Base-by-base conservation (phyloP, 2,329 filamentous ascomycete genomes). In the Cladophialophora exuberans region DNA sequence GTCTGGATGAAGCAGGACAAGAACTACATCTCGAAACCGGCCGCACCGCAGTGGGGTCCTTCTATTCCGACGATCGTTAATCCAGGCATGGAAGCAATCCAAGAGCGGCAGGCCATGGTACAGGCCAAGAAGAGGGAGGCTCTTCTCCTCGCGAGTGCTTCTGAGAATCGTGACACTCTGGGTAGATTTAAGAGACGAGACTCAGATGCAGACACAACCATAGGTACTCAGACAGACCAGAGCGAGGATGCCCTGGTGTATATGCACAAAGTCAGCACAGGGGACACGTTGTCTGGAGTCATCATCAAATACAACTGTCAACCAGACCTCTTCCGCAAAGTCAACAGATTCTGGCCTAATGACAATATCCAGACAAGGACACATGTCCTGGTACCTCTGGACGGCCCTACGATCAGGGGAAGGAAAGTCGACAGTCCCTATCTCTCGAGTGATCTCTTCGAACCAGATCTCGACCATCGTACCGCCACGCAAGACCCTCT, bases 291-390 rank as follows among this genome's bases (percentile, higher is more conserved):
- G 64, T 91, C 92, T 1, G 93, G 94, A 2, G 85, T 99, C 46
- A 88, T 94, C 48, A 86, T 99, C 62, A 89, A 87, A 65, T 99
- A 95, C 72, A 87, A 89, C 65, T 97, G 93, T 70, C 84, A 89
- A 60, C 85, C 91, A 52, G 87, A 92, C 43, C 82, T 88, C 1
- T 86, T 99, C 62, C 83, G 90, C 55, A 94, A 89, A 69, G 86
- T 90, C 33, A 99, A 99, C 69, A 85, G 94, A 9, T 85, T 99
- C 66, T 99, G 94, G 94, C 90, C 91, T 5, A 90, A 91, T 61
- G 94, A 97, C 68, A 90, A 85, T 60, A 87, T 97, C 30, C 93
- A 97, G 69, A 84, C 86, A 43, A 85, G 92, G 56, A 89, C 89
- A 66, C 86, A 84, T 61, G 80, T 99, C 13, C 81, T 92, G 6